Base-by-base conservation (phyloP, 805 yeast species). In the Monosporozyma unispora region DNA sequence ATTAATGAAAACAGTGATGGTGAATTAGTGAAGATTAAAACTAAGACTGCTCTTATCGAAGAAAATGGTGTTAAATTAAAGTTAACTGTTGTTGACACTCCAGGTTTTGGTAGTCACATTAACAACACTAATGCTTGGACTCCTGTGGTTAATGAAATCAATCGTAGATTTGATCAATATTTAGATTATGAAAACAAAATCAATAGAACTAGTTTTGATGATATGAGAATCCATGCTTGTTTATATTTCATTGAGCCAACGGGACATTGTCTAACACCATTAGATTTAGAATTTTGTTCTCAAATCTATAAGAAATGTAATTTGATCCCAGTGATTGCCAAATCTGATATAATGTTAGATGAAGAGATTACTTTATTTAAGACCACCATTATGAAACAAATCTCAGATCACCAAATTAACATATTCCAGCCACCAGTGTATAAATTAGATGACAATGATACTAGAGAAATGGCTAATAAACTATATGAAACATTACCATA, bases 161-260 rank as follows among this genome's bases (percentile, higher is more conserved):
- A 89, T 66, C 68, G 74, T 54, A 81, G 98, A 63, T 93, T 84
- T 65, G 96, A 93, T 70, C 76, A 79, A 54, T 91, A 82, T 66
- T 80, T 93, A 70, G 98, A 93, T 69, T 80, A 81, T 46, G 99
- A 93, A 73, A 87, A 87, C 61, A 81, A 83, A 64, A 77, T 87
- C 52, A 81, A 81, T 69, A 81, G 97, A 68, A 71, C 84, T 11
- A 68, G 78, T 18, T 75, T 83, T 54, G 75, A 71, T 50, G 99
- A 93, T 70, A 78, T 82, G 62, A 82, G 99, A 63, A 79, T 93
- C 52, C 99, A 93, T 68, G 98, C 96, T 31, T 81, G 89, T 65
- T 71, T 93, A 54, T 93, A 90, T 70, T 91, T 93, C 61, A 86
- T 93, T 61, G 96, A 91, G 70, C 99, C 99, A 58, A 90, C 97